Percentiles rank a stretch among this genome's conserved stretches.
Conservation (phyloP, 768 basidiomycete genomes). For the Mrakia hoshinonis region DNA sequence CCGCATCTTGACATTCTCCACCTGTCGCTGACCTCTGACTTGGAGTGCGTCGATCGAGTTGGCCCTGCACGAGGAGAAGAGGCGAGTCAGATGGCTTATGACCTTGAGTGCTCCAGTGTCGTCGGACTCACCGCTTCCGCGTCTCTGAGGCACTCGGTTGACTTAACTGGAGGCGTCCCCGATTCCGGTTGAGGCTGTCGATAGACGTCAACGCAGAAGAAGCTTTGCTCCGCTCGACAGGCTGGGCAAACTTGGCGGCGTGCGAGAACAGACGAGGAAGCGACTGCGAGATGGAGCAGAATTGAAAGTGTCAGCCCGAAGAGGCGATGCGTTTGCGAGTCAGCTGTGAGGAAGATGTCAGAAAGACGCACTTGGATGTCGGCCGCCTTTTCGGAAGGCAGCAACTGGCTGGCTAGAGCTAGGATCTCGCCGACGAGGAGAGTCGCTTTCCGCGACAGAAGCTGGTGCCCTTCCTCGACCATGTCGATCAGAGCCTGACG, state of each 20-base stretch:
- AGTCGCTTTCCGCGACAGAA: slow-evolving; percentile 71
- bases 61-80: slow-evolving; percentile 41
- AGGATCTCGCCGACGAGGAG: slow-evolving; percentile 83
- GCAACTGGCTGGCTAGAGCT: slow-evolving; percentile 73
- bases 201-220: slow-evolving; percentile 76
- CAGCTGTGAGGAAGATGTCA: not conserved
- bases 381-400: slow-evolving; percentile 73
- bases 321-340: no score
- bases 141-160: slow-evolving; percentile 46
- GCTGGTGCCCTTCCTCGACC: slow-evolving; percentile 60
- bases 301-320: not conserved
- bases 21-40: slow-evolving; percentile 76
- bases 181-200: slow-evolving; percentile 88
- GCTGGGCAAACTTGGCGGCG: slow-evolving; percentile 64
- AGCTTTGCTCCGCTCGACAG: slow-evolving; percentile 70
- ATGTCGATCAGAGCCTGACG: slow-evolving; percentile 70
- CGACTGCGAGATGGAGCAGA: slow-evolving; percentile 46
- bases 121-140: slow-evolving; percentile 54
- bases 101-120: not conserved
- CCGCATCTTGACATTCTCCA: slow-evolving; percentile 81
- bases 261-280: slow-evolving; percentile 76
- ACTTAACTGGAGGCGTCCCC: slow-evolving; percentile 58
- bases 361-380: slow-evolving; percentile 59
- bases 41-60: slow-evolving; percentile 66
- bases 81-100: not conserved